A percentile compares a stretch with the other conserved stretches of the same genome.
phyloP scores from a whole-genome alignment of 2,329 filamentous ascomycete genomes.

The Fusarium sp. region DNA sequence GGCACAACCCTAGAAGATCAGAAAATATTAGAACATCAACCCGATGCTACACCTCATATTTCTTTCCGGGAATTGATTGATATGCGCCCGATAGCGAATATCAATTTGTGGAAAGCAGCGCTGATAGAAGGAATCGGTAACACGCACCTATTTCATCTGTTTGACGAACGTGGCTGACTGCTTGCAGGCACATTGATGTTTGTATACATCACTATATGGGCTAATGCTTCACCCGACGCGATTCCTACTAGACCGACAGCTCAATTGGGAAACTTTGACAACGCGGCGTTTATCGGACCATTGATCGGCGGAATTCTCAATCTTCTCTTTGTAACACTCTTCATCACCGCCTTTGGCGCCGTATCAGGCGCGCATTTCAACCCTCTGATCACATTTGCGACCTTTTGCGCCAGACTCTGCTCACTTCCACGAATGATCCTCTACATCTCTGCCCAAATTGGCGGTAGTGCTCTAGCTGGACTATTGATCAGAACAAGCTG shows the following conservation, averaged over 20 bases:
- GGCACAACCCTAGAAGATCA: conserved; percentile 1
- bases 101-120: conserved; percentile 55
- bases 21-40: conserved; percentile 45
- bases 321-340: conserved; percentile 55
- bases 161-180: rapidly evolving
- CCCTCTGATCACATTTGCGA: conserved; percentile 64
- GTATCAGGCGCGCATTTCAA: conserved; percentile 65
- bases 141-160: rapidly evolving
- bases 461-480: conserved; percentile 54
- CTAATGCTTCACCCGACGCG: conserved; percentile 11
- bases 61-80: conserved; percentile 50
- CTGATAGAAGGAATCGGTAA: conserved; percentile 52
- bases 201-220: conserved; percentile 40
- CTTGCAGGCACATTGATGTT: conserved; percentile 33
- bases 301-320: conserved; percentile 48
- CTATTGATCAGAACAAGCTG: conserved; percentile 44
- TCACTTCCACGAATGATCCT: conserved; percentile 61
- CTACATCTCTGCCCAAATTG: conserved; percentile 61
- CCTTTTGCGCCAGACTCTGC: conserved; percentile 62
- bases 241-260: conserved; percentile 25
- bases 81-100: conserved; percentile 48
- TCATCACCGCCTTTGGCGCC: conserved; percentile 61
- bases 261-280: conserved; percentile 39
- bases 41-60: conserved; percentile 57
- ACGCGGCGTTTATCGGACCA: conserved; percentile 46